Evolutionary conservation across 2,329 filamentous ascomycete species (phyloP), one percentile per base, ranked within the genome.

Genomic region (Colletotrichum lindemuthianum): DNA sequence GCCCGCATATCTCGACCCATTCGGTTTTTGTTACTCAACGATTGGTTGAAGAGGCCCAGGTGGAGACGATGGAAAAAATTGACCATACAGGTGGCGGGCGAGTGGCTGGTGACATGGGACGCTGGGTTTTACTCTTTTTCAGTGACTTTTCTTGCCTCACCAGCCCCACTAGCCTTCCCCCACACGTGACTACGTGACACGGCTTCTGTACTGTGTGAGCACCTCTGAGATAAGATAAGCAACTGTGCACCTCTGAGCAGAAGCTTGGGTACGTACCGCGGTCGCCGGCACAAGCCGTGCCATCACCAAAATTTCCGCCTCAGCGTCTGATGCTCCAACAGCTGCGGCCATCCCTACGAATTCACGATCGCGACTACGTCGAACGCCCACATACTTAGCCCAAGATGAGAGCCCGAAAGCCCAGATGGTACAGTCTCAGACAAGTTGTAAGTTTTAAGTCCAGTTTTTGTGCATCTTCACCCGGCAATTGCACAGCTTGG

Each of bases 391-490:
- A 24, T 24, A 24, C 70, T 70, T 70, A 68, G 71, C 70, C 58
- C 77, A 81, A 77, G 59, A 83, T 85, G 82, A 82, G 72, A 70
- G 69, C 72, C n/a, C 84, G 86, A 72, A 82, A 84, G 77, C 81
- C 87, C 73, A 86, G 87, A 75, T 91, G 88, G 71, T 89, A 92
- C 79, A 86, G 84, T 73, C 82, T 93, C 64, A 88, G 84, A 75
- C 83, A 85, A 74, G 82, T 87, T 68, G 90, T 92, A 82, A 74
- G 88, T 79, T 32, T 37, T 45, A 13, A 16, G 32, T 6, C 39
- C 43, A 9, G 24, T 24, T 24, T 2, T n/a, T 24, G 15, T 7
- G 7, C 7, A 24, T 63, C 48, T 67, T 64, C 61, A 50, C 37
- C 54, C 15, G 37, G 50, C 53, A 44, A 60, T 59, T 44, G 43